Evolutionary conservation across 192 early-diverging fungal genomes (phyloP).

Genomic region (Obelidium mucronatum): DNA sequence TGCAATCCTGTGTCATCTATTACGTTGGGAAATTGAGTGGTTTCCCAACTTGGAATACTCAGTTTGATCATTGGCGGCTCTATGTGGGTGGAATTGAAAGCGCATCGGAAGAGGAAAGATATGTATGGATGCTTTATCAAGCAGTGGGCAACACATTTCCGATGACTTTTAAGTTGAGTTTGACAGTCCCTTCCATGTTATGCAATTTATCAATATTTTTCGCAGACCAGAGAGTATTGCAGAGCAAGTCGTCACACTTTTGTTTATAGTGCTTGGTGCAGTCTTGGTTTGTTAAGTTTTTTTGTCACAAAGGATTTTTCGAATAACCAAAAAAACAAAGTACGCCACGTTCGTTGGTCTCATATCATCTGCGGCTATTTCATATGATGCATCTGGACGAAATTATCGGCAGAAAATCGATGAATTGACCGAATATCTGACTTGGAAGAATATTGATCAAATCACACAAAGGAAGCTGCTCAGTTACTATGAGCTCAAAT

Average conservation of each 20-base stretch:
- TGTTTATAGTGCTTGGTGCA: constrained; percentile 17
- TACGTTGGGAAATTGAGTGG: constrained; percentile 25
- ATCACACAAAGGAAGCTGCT: constrained; percentile 26
- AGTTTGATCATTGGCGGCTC: constrained; percentile 5
- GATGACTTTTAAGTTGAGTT: constrained; percentile 21
- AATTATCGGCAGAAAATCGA: constrained; percentile 34
- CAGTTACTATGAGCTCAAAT: constrained; percentile 34
- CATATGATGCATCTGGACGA: constrained; percentile 25
- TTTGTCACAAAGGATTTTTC: no score
- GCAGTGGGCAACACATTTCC: constrained; percentile 39
- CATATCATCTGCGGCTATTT: constrained; percentile 16
- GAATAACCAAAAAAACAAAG: no score
- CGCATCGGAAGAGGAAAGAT: not conserved
- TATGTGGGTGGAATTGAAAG: not conserved
- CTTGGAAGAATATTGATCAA: constrained; percentile 21
- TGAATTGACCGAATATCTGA: constrained; percentile 46
- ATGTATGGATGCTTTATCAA: constrained; percentile 24
- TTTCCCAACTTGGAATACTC: not conserved
- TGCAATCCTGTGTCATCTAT: constrained; percentile 35
- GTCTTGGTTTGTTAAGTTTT: constrained; percentile 26
- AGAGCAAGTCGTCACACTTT: constrained; percentile 10
- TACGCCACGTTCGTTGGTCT: constrained; percentile 30
- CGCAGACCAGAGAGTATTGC: constrained; percentile 13
- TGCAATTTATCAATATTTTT: no score
- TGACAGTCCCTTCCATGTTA: not conserved